Conservation (phyloP, 1,139 yeast genomes). For the Arxiozyma telluris region DNA sequence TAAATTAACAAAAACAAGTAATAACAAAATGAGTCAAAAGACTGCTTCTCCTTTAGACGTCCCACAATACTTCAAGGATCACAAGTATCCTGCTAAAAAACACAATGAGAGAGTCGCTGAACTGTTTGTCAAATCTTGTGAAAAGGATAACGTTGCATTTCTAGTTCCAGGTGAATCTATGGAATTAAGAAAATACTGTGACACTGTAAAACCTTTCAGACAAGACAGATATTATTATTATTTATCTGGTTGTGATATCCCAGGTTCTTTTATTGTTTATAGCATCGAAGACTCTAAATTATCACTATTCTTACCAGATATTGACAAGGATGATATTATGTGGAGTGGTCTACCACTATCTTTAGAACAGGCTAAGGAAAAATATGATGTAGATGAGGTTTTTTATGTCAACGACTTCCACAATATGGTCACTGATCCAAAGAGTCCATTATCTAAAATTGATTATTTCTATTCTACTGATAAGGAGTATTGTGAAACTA, state of each 20-base stretch:
- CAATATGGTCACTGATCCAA: background rate
- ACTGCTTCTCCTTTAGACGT: background rate
- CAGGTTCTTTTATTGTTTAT: conserved; percentile 66
- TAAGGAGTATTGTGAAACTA: conserved; percentile 25
- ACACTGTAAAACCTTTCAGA: conserved; percentile 68
- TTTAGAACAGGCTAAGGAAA: conserved; percentile 51
- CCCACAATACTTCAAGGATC: conserved; percentile 27
- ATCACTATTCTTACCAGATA: conserved; percentile 67
- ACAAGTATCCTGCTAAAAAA: conserved; percentile 58
- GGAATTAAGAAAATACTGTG: conserved; percentile 66
- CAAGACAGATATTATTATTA: conserved; percentile 89
- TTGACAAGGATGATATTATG: conserved; percentile 85
- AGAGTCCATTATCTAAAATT: conserved; percentile 6
- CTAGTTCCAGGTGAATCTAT: conserved; percentile 62
- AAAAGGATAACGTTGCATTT: conserved; percentile 26
- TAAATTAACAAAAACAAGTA: background rate
- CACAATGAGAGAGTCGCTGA: conserved; percentile 39
- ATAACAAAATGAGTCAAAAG: conserved; percentile 11
- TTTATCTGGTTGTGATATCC: conserved; percentile 74
- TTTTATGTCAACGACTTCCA: conserved; percentile 42
- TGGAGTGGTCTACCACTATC: conserved; percentile 89
- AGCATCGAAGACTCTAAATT: conserved; percentile 46
- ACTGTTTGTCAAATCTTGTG: conserved; percentile 3
- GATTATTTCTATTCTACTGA: conserved; percentile 37
- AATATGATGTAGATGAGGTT: conserved; percentile 77